Evolutionary conservation across 1,139 yeast species (phyloP).

Genomic region (Saccharomyces pastorianus): DNA sequence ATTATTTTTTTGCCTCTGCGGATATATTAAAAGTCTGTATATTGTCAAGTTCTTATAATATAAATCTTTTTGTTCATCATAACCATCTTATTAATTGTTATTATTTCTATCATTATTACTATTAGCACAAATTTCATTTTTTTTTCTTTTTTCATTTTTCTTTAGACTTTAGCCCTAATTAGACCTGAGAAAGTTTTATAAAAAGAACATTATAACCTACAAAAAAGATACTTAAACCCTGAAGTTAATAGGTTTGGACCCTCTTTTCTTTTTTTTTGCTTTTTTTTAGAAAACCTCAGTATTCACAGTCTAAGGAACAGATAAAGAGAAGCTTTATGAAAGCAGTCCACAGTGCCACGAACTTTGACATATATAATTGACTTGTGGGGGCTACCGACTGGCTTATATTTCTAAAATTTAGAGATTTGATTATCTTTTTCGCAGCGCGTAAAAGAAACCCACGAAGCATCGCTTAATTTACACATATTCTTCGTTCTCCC

Average conservation of each 20-base stretch:
- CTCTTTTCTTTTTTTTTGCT: neutral
- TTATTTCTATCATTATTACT: neutral
- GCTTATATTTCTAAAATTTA: neutral
- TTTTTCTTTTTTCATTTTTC: neutral
- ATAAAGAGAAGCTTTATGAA: neutral
- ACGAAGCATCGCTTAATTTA: neutral
- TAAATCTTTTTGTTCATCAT: neutral
- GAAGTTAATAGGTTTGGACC: neutral
- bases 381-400: neutral
- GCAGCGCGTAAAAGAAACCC: neutral
- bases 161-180: neutral
- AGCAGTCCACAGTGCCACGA: neutral
- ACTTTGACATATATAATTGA: neutral
- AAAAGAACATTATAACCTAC: neutral
- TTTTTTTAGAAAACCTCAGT: neutral
- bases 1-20: neutral
- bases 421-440: neutral
- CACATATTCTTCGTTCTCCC: slow-evolving; percentile 1
- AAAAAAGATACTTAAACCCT: neutral
- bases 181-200: neutral
- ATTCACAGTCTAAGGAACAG: neutral
- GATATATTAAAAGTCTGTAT: neutral
- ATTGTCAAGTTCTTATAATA: neutral
- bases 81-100: neutral
- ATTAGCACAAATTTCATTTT: neutral